Evolutionary conservation across 768 basidiomycete genomes (phyloP).

Genomic region (Phylloporus sp.): DNA sequence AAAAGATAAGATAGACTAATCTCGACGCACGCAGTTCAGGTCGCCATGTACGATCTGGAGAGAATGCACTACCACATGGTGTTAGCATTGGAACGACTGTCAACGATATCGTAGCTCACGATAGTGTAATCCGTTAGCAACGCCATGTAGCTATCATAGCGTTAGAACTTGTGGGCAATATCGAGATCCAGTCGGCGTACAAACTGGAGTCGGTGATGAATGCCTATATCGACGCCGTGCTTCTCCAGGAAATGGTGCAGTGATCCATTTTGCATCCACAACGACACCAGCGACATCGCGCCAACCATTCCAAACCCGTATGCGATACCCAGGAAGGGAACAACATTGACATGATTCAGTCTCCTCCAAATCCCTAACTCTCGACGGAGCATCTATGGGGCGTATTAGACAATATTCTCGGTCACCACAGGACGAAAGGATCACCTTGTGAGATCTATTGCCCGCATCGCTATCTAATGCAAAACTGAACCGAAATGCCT

Average conservation of each 20-base stretch:
- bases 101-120: not conserved
- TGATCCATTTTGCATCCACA: slow-evolving; percentile 29
- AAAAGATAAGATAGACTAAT: not conserved
- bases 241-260: slow-evolving; percentile 18
- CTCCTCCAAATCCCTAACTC: slow-evolving; percentile 30
- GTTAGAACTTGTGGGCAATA: slow-evolving; percentile 10
- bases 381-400: slow-evolving; percentile 20
- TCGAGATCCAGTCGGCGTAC: slow-evolving; percentile 4
- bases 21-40: slow-evolving; percentile 10
- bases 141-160: slow-evolving; percentile 9
- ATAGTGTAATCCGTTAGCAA: slow-evolving; percentile 14
- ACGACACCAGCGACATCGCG: slow-evolving; percentile 26
- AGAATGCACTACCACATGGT: slow-evolving; percentile 10
- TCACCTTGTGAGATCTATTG: not conserved
- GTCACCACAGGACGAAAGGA: accelerated
- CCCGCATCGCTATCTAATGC: not conserved
- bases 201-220: slow-evolving; percentile 8
- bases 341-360: slow-evolving; percentile 22
- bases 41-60: slow-evolving; percentile 16
- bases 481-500: slow-evolving; percentile 17
- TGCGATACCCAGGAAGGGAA: slow-evolving; percentile 27
- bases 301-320: slow-evolving; percentile 24
- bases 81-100: not conserved
- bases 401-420: accelerated
- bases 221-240: not conserved